Base-by-base conservation (phyloP, 441 rosid genomes). In the Pelargonium australe region DNA sequence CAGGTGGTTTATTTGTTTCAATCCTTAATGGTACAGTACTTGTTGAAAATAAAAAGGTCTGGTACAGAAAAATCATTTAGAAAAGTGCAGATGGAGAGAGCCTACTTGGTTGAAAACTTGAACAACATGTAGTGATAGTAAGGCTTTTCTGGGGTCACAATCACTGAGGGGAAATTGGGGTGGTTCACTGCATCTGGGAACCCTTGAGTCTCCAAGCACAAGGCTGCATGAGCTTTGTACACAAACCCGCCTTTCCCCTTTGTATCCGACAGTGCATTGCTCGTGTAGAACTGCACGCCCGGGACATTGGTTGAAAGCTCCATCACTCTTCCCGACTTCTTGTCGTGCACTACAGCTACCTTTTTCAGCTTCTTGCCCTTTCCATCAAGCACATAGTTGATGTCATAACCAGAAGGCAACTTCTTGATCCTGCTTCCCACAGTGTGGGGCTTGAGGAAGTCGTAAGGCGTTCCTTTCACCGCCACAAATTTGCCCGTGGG, bases 161-260 rank as follows among this genome's bases (percentile, higher is more conserved):
- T 84, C 57, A 78, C 77, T 0, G 94, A 84, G 68, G 96, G 96
- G 67, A 91, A 94, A 10, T 86, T 82, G 0, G 86, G 95, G 43
- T 82, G 76, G 68, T 91, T 87, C 7, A 94, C 85, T 0, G 95
- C 76, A 40, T 94, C 84, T 6, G 96, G 96, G 72, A 70, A 91
- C 16, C 85, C 80, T 79, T 90, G 99, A 44, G 95, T 87, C 83
- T 91, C 97, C 81, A 88, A 72, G 69, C 96, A 90, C 55, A 91
- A 72, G 1, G 82, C 96, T 0, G 90, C 90, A 16, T 78, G 79
- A 68, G 88, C 73, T 75, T 82, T 68, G 72, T 95, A 90, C 13
- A 80, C 76, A 47, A 79, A 70, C n/a, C 96, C 96, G 20, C 82
- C 87, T 71, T 91, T 94, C 12, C 96, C 97, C 67, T 78, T 83